Conservation (phyloP, 164 flowering plant species). For the Santalum album region DNA sequence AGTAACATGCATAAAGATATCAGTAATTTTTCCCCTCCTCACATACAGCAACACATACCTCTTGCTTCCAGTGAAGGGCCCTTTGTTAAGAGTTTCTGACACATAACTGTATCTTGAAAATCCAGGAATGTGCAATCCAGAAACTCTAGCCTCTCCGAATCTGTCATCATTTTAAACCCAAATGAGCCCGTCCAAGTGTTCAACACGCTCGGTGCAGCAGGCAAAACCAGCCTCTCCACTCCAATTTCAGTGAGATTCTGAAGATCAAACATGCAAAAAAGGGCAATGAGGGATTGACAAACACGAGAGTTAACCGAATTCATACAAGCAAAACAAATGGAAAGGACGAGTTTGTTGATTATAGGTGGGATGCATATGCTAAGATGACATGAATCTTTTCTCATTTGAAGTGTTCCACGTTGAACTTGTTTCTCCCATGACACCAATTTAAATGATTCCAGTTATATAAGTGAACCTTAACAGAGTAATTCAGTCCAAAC, state of each 20-base stretch:
- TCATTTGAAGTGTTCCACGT: too few relatives aligned
- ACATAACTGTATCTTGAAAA: conserved; percentile 66
- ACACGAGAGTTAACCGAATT: neutral
- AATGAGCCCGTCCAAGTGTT: conserved; percentile 70
- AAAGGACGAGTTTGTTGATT: too few relatives aligned
- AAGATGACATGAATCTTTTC: too few relatives aligned
- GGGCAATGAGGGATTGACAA: conserved; percentile 2
- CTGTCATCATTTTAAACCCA: conserved; percentile 57
- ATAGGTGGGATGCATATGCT: too few relatives aligned
- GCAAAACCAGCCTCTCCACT: conserved; percentile 74
- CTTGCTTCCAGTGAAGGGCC: conserved; percentile 12
- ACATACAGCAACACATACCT: conserved; percentile 21
- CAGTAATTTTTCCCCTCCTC: too few relatives aligned
- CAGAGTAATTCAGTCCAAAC: too few relatives aligned
- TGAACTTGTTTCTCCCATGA: too few relatives aligned
- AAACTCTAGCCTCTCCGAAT: conserved; percentile 45
- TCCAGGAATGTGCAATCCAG: conserved; percentile 51
- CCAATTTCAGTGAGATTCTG: conserved; percentile 68
- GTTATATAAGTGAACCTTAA: too few relatives aligned
- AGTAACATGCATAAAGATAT: neutral
- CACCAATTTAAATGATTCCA: too few relatives aligned
- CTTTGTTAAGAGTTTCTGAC: conserved; percentile 51
- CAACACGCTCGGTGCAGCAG: conserved; percentile 55
- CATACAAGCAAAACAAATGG: too few relatives aligned
- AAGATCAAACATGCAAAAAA: conserved; percentile 9